Conservation (phyloP, 192 early-diverging fungal genomes). For the Backusella liffmaniae region DNA sequence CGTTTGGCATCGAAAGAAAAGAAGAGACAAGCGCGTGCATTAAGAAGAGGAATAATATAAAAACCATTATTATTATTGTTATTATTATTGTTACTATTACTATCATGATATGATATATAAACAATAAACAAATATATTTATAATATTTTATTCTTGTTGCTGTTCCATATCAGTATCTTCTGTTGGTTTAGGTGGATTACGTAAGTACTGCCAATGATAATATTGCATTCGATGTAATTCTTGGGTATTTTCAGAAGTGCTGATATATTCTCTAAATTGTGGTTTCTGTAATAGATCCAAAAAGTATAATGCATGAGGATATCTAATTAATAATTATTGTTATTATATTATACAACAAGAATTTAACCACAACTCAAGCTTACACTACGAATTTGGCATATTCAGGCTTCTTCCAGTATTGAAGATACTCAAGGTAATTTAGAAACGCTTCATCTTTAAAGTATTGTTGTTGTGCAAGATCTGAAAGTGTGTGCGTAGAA, state of each 20-base stretch:
- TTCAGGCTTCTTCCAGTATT: slow-evolving; percentile 86
- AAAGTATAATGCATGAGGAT: slow-evolving; percentile 86
- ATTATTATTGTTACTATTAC: background rate
- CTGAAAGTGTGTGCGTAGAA: slow-evolving; percentile 21
- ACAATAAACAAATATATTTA: too few relatives aligned
- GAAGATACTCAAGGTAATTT: slow-evolving; percentile 87
- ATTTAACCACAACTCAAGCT: slow-evolving; percentile 7
- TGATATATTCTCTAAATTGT: slow-evolving; percentile 75
- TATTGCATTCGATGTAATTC: slow-evolving; percentile 80
- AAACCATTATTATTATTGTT: background rate
- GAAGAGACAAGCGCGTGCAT: slow-evolving; percentile 13
- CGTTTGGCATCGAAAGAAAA: slow-evolving; percentile 19
- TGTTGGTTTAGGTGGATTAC: slow-evolving; percentile 37
- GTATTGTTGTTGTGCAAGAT: slow-evolving; percentile 86
- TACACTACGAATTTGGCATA: slow-evolving; percentile 90
- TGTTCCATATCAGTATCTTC: background rate
- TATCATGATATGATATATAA: background rate
- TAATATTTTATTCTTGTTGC: background rate
- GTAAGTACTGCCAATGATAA: slow-evolving; percentile 69
- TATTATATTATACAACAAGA: background rate
- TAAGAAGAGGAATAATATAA: background rate
- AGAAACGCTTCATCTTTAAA: slow-evolving; percentile 84
- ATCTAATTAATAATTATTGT: slow-evolving; percentile 44
- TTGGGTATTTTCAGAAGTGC: slow-evolving; percentile 65
- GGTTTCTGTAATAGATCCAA: slow-evolving; percentile 82